A percentile compares a stretch with the other conserved stretches of the same genome.
Conservation (phyloP, 179 eudicot species). For the Drosera spatulata region DNA sequence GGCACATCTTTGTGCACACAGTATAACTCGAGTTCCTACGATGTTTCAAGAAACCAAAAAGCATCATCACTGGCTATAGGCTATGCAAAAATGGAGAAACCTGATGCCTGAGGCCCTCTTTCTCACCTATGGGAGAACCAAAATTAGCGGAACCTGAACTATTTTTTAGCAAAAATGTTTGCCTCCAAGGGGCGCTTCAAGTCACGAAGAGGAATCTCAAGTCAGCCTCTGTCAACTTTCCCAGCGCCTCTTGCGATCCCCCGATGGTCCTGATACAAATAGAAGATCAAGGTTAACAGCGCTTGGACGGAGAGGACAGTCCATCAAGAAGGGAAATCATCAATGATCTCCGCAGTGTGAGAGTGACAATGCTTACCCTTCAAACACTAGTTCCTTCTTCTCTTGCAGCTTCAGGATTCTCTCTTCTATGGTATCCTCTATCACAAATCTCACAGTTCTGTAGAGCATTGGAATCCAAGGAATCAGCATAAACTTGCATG, state of each 20-base stretch:
- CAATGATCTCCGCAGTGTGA: neutral
- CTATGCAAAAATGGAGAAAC: no score
- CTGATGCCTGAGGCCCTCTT: no score
- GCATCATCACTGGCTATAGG: no score
- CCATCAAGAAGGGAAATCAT: neutral
- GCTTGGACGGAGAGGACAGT: neutral
- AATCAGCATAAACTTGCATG: constrained; percentile 1
- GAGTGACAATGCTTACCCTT: constrained; percentile 48
- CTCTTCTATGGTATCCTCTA: constrained; percentile 82
- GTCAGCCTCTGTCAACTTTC: constrained; percentile 77
- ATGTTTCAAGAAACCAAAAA: no score
- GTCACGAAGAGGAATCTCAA: constrained; percentile 59
- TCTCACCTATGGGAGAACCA: no score
- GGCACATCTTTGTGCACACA: no score
- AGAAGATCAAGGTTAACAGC: neutral
- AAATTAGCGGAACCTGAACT: no score
- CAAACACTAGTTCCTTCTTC: constrained; percentile 87
- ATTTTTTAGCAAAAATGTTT: no score
- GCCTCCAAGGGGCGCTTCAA: neutral
- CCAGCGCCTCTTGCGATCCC: constrained; percentile 74
- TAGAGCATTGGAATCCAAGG: neutral
- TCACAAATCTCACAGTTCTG: constrained; percentile 81
- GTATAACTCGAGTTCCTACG: no score
- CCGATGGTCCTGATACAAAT: constrained; percentile 65
- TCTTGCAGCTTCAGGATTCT: constrained; percentile 85